Evolutionary conservation across 352 stramenopile species (phyloP), one percentile per base, ranked within the genome.

Genomic region (Aphanomyces stellatus): DNA sequence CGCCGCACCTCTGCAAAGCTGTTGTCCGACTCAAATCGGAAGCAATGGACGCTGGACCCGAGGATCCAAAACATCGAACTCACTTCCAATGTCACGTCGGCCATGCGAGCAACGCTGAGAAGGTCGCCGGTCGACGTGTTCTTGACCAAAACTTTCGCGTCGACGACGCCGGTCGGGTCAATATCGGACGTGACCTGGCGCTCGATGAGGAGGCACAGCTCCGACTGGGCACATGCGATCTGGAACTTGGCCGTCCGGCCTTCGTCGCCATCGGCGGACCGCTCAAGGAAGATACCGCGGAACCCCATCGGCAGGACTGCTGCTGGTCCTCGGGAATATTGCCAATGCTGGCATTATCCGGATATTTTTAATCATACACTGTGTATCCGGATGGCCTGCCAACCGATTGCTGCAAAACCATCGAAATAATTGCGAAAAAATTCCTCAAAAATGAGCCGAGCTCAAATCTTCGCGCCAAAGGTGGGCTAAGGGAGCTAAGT

Each of bases 261-360:
- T 1, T 49, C 62, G 65, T 62, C 75, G 49, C 74, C 67, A 30
- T 43, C 55, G 60, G 85, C 77, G 0, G 51, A 30, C 19, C 83
- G 60, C 48, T 74, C 59, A 30, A 90, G 78, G 53, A 92, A 64
- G 61, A 86, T 74, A 24, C 83, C 83, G n/a, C 80, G 80, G 74
- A 90, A 90, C 63, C 76, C 76, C 81, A 92, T 88, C 19, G n/a
- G n/a, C 13, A 22, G 13, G 8, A 17, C 37, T 17, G 37, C 19
- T 22, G 46, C 25, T 28, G 19, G 1, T 28, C 10, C 17, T 28
- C 8, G 17, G 13, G 24, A 28, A 53, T 8, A 30, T 22, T 53
- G 24, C 24, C 46, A 22, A 28, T 3, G 17, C 10, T 34, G 4
- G 19, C 6, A n/a, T 35, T 57, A 3, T 40, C 49, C 49, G 49